Percentiles rank a stretch among this genome's conserved stretches.
Evolutionary conservation across 495 filamentous ascomycete genomes (phyloP).

Genomic region (Neurospora sp.): DNA sequence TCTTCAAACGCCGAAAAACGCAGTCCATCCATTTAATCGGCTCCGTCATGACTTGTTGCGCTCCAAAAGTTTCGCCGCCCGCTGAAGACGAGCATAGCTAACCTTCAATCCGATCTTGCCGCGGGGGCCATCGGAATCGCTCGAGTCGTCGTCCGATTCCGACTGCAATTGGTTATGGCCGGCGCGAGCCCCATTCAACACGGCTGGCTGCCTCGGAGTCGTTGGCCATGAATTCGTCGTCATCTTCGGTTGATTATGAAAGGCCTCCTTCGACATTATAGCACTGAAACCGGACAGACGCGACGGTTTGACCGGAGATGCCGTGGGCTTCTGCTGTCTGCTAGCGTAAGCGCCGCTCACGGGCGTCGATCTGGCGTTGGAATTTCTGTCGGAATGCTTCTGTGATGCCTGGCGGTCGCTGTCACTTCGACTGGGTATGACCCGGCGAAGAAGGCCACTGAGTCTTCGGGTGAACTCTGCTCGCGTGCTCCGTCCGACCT

Average conservation of each 20-base stretch:
- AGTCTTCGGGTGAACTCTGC: constrained; percentile 6
- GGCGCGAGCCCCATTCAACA: not conserved
- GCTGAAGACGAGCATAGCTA: constrained; percentile 11
- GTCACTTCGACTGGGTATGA: constrained; percentile 6
- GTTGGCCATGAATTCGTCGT: not conserved
- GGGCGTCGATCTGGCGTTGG: not conserved
- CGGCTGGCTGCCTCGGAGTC: not conserved
- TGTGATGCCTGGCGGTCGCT: not conserved
- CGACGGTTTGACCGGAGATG: not conserved
- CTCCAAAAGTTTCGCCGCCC: constrained; percentile 15
- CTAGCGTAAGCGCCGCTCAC: constrained; percentile 2
- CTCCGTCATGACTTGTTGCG: not conserved
- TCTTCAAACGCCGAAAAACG: too few species aligned
- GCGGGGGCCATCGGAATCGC: constrained; percentile 7
- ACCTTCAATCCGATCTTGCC: constrained; percentile 1
- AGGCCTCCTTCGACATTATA: not conserved
- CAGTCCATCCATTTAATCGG: too few species aligned
- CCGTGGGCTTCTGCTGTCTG: constrained; percentile 2
- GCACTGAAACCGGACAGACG: not conserved
- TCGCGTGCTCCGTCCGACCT: not conserved
- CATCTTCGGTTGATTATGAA: not conserved
- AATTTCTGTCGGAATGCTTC: constrained; percentile 1
- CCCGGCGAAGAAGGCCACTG: constrained; percentile 9
- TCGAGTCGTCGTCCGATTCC: not conserved
- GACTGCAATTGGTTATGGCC: not conserved